Base-by-base conservation (phyloP, 2,329 filamentous ascomycete species). In the Helminthosporium solani region DNA sequence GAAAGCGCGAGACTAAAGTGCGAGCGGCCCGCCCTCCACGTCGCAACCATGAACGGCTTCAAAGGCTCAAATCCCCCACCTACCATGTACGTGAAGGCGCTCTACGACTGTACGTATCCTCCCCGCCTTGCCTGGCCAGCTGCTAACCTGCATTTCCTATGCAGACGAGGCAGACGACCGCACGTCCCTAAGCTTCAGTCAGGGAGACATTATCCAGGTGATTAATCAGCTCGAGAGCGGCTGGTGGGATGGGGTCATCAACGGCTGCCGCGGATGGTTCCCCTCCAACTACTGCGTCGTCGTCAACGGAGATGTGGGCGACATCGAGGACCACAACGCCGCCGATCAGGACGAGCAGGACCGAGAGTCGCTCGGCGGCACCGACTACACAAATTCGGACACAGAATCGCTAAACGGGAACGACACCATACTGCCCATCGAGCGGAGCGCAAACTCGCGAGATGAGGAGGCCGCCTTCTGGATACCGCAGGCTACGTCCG, bases 241-340 rank as follows among this genome's bases (percentile, higher is more conserved):
- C 46, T 99, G 94, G 94, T 99, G 94, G 94, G 94, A 99, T 74
- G 94, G 94, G 39, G 90, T 99, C 45, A 96, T 99, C 69, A 94
- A 96, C 64, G 90, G 35, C 15, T 38, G 35, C 15, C 35, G 94
- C 67, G 94, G 94, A 68, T 99, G 94, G 94, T 99, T 99, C 70
- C 94, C 94, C 30, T 97, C 92, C 78, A 99, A 99, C 72, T 99
- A 99, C 75, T 97, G 94, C 75, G 85, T 90, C 56, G 84, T 94
- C 53, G 87, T 97, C 60, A 82, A 84, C 49, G 85, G 84, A 59
- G 81, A 86, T 40, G 86, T 89, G 58, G 88, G 95, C 52, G 76
- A 87, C 33, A 79, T 81, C 33, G 77, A 86, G 23, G 84, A 88
- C 43, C 75, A 76, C 53, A 78, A 80, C 42, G 81, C 79, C 56